Conservation (phyloP, 495 filamentous ascomycete genomes). For the Penicillium chermesinum region DNA sequence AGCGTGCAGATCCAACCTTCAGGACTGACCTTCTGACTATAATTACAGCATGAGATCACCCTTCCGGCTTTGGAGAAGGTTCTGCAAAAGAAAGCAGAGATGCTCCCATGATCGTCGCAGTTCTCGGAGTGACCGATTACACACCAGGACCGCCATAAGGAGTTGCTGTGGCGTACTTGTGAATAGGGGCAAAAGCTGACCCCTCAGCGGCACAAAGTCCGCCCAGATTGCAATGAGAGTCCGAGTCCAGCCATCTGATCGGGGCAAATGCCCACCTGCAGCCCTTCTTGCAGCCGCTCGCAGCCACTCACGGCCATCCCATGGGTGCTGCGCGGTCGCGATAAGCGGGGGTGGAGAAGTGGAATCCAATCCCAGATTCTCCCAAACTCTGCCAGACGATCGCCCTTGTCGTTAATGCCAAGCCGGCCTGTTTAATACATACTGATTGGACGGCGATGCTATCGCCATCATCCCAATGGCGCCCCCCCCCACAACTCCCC, state of each 20-base stretch:
- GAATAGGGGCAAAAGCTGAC: neutral
- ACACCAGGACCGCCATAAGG: too few relatives aligned
- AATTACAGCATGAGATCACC: too few relatives aligned
- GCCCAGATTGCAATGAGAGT: neutral
- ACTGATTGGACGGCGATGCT: conserved; percentile 11
- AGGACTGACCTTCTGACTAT: too few relatives aligned
- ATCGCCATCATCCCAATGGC: conserved; percentile 7
- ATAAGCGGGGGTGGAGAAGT: conserved; percentile 15
- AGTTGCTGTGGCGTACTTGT: too few relatives aligned
- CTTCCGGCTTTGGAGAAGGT: too few relatives aligned
- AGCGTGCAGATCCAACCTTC: too few relatives aligned
- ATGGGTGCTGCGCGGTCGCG: neutral
- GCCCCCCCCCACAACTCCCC: conserved; percentile 5
- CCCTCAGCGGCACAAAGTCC: conserved; percentile 4
- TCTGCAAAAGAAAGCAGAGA: too few relatives aligned
- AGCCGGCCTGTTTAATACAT: conserved; percentile 17
- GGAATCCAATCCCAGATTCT: neutral
- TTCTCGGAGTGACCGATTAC: too few relatives aligned
- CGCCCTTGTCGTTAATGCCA: conserved; percentile 2
- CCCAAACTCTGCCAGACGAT: neutral
- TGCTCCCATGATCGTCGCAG: too few relatives aligned
- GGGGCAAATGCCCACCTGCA: neutral
- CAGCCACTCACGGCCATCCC: neutral
- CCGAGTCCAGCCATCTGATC: neutral
- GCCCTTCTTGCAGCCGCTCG: neutral